Conservation (phyloP, 176 grass and related monocot species). For the Oryza glaberrima region DNA sequence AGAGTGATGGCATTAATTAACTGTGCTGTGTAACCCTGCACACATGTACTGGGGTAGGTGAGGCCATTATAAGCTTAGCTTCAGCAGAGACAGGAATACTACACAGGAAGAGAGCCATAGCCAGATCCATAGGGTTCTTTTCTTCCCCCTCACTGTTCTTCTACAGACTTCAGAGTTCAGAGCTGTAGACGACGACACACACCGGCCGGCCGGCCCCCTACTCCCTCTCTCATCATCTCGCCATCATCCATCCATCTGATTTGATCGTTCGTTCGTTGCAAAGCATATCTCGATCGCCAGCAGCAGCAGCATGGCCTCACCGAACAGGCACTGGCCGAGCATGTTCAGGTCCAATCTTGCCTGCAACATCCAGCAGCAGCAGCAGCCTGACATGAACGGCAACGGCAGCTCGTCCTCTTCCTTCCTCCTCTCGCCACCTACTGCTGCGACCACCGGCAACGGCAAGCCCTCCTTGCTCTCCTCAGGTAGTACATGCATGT, state of each 20-base stretch:
- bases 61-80: slow-evolving; percentile 51
- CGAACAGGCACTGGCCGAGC: slow-evolving; percentile 98
- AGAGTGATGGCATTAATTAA: slow-evolving; percentile 49
- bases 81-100: not conserved
- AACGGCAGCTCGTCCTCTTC: not conserved
- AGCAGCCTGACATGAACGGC: slow-evolving; percentile 70
- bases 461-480: slow-evolving; percentile 58
- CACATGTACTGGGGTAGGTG: slow-evolving; percentile 27
- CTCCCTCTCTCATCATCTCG: not conserved
- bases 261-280: not conserved
- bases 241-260: slow-evolving; percentile 13
- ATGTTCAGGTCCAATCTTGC: slow-evolving; percentile 93
- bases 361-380: slow-evolving; percentile 53
- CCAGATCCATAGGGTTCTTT: slow-evolving; percentile 49
- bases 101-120: slow-evolving; percentile 10
- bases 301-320: slow-evolving; percentile 62
- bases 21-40: slow-evolving; percentile 36
- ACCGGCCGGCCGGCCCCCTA: not conserved
- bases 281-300: no score
- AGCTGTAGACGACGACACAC: not conserved
- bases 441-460: slow-evolving; percentile 18
- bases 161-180: slow-evolving; percentile 24
- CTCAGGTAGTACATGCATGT: slow-evolving; percentile 69
- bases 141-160: slow-evolving; percentile 23
- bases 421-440: slow-evolving; percentile 13